Evolutionary conservation across 1,139 yeast species (phyloP).

Genomic region (Diutina neorugosa): DNA sequence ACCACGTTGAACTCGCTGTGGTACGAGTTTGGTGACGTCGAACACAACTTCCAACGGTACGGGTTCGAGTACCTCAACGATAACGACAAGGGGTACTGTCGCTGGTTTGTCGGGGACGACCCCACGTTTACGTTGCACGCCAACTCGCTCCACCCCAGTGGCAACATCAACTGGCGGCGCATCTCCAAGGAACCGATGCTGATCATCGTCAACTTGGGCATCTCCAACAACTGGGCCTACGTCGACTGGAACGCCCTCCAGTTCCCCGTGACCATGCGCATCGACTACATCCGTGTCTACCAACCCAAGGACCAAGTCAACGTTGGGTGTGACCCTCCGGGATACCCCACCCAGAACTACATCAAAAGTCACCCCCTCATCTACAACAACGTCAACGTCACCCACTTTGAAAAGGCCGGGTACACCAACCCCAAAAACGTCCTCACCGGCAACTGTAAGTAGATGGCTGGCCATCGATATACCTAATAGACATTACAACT

Average conservation of each 20-base stretch:
- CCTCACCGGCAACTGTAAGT: neutral
- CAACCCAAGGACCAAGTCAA: slow-evolving; percentile 14
- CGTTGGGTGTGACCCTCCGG: slow-evolving; percentile 17
- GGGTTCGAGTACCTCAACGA: slow-evolving; percentile 33
- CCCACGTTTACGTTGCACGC: slow-evolving; percentile 15
- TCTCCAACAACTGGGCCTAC: slow-evolving; percentile 20
- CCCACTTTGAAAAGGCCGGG: slow-evolving; percentile 16
- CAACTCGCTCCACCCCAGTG: slow-evolving; percentile 24
- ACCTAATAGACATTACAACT: neutral
- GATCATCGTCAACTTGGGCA: slow-evolving; percentile 31
- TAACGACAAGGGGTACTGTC: slow-evolving; percentile 14
- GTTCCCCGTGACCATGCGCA: slow-evolving; percentile 16
- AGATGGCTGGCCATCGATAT: neutral
- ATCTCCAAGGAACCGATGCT: slow-evolving; percentile 84
- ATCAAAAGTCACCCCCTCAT: slow-evolving; percentile 13
- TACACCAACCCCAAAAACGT: slow-evolving; percentile 14
- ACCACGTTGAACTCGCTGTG: slow-evolving; percentile 32
- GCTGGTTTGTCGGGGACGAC: slow-evolving; percentile 17
- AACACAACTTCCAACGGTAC: slow-evolving; percentile 47
- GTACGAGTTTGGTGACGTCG: slow-evolving; percentile 52
- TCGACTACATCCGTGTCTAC: slow-evolving; percentile 18
- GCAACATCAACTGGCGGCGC: slow-evolving; percentile 66
- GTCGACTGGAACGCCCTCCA: slow-evolving; percentile 18
- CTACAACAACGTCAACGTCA: slow-evolving; percentile 14
- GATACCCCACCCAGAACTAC: slow-evolving; percentile 16